phyloP scores from a whole-genome alignment of 257 asterid species.

The Cynanchum wilfordii region DNA sequence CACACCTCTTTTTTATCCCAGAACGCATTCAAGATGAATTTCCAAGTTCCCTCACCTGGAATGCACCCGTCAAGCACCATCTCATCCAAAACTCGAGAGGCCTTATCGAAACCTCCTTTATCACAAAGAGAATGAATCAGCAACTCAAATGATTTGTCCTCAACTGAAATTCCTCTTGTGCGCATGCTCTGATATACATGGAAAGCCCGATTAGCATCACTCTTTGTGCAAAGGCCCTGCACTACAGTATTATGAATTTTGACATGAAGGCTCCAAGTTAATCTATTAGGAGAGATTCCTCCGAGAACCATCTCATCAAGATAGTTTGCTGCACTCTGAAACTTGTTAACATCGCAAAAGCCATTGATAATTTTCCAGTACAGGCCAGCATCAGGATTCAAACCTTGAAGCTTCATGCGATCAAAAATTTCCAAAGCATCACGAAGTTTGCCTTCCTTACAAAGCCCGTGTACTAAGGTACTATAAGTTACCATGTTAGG shows the following conservation, averaged over 20 bases:
- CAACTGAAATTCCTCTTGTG: conserved; percentile 72
- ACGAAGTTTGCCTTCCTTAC: conserved; percentile 49
- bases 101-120: conserved; percentile 64
- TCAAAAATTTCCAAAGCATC: conserved; percentile 81
- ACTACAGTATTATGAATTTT: conserved; percentile 65
- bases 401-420: conserved; percentile 84
- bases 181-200: conserved; percentile 61
- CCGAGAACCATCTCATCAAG: conserved; percentile 87
- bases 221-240: conserved; percentile 48
- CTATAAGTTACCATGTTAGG: conserved; percentile 87
- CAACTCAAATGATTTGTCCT: conserved; percentile 45
- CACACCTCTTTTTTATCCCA: conserved; percentile 61
- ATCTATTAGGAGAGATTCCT: conserved; percentile 67
- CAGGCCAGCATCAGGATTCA: conserved; percentile 87
- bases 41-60: conserved; percentile 64
- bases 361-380: conserved; percentile 61
- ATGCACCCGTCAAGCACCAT: conserved; percentile 79
- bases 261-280: conserved; percentile 87
- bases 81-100: conserved; percentile 61
- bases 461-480: conserved; percentile 65
- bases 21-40: conserved; percentile 44
- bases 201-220: conserved; percentile 56
- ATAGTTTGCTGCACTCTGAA: conserved; percentile 71
- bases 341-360: conserved; percentile 54
- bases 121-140: conserved; percentile 48